Percentiles rank a stretch among this genome's conserved stretches.
phyloP scores from a whole-genome alignment of 2,329 filamentous ascomycete genomes.

The Tolypocladium tropicale region DNA sequence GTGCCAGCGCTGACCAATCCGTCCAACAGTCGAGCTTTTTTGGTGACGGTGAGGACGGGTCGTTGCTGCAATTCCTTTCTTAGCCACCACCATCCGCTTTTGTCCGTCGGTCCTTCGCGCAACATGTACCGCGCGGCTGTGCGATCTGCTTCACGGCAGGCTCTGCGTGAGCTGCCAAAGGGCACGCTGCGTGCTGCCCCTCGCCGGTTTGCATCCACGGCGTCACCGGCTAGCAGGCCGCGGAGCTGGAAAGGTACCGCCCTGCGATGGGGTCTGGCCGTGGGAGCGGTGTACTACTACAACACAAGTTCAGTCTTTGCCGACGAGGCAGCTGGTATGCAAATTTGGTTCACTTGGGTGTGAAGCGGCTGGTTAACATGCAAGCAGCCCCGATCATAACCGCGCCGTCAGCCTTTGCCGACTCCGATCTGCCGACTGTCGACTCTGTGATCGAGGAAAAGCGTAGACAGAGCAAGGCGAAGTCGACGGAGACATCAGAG shows the following conservation, averaged over 20 bases:
- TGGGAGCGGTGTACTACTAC: conserved; percentile 80
- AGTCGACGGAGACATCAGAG: conserved; percentile 15
- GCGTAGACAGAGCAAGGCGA: conserved; percentile 33
- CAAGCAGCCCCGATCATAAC: conserved; percentile 18
- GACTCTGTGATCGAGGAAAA: conserved; percentile 58
- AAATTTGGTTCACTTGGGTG: background rate
- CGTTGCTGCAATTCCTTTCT: background rate
- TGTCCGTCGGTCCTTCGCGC: background rate
- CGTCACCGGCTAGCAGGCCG: conserved; percentile 49
- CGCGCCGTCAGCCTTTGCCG: conserved; percentile 41
- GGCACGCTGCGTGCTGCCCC: conserved; percentile 26
- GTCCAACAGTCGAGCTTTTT: background rate
- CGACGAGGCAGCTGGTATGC: conserved; percentile 67
- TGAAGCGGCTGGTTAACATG: conserved; percentile 1
- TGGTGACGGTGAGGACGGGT: background rate
- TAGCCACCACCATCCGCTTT: background rate
- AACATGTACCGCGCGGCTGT: conserved; percentile 44
- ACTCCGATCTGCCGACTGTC: conserved; percentile 51
- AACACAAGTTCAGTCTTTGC: conserved; percentile 84
- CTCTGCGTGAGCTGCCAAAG: conserved; percentile 30
- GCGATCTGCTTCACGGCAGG: conserved; percentile 35
- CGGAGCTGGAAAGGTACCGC: conserved; percentile 73
- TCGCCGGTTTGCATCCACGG: conserved; percentile 43
- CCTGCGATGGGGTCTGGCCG: conserved; percentile 65
- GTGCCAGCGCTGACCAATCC: conserved; percentile 1